Evolutionary conservation across 192 early-diverging fungal species (phyloP), one percentile per base, ranked within the genome.

Genomic region (Coemansia asiatica): DNA sequence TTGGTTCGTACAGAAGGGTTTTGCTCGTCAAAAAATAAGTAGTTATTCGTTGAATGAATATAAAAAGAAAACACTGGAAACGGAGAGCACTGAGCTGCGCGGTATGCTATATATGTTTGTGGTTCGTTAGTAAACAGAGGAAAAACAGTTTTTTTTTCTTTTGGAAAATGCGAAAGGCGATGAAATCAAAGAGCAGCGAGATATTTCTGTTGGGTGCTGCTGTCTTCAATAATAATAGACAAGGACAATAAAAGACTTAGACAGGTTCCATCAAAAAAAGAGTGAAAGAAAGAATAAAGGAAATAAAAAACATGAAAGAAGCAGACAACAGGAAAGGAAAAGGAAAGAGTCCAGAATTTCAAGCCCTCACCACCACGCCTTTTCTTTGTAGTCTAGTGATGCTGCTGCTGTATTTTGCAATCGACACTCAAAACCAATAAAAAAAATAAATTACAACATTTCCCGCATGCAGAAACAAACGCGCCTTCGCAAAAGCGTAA

Each of bases 271-370:
- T 53, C 6, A 53, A 53, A 53, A 13, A 53, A 53, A 53, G 23
- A 53, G 12, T 13, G 19, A 53, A 22, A 53, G 22, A 53, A 7
- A 53, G 23, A 53, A 10, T 1, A 22, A 53, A 53, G 26, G 50
- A 53, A 22, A 6, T 4, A 22, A 44, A 44, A 44, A 16, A 16
- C 40, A 16, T 44, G 40, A 44, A 44, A 12, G 15, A 44, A 12
- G 15, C 8, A 44, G 40, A 12, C 40, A 44, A 44, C 40, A 16
- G 40, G 15, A 44, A 44, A 44, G 12, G 40, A 12, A 44, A 44
- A 44, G n/a, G 21, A 49, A 49, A 27, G 50, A 22, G 40, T 44
- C 40, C 40, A 44, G 40, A 44, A 44, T 53, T 53, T 27, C 50
- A 53, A n/a, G 50, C 22, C 50, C 50, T 53, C 26, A 27, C 6